Percentiles rank a stretch among this genome's conserved stretches.
These are phyloP conservation scores for Amanita muscaria DNA, from an alignment of 768 basidiomycete species.

Conservation along the genomic window DNA sequence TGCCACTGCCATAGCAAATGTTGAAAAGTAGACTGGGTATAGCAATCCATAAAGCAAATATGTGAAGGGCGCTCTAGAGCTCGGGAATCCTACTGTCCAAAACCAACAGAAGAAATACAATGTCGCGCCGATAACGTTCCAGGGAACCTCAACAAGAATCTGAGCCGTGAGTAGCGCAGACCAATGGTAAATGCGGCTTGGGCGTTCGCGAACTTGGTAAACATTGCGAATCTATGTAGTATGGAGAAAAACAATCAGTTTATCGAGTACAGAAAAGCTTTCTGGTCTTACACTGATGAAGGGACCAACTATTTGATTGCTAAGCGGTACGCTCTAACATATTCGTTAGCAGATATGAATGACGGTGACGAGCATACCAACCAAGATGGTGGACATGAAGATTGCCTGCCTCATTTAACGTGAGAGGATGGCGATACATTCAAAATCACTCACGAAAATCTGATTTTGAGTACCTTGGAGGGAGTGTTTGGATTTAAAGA, in stretches of 20 bases:
- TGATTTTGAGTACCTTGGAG: constrained; percentile 56
- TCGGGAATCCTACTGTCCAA: constrained; percentile 58
- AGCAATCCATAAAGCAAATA: constrained; percentile 46
- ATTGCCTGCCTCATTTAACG: constrained; percentile 31
- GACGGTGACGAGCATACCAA: constrained; percentile 14
- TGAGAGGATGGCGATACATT: constrained; percentile 6
- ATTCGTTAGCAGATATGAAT: neutral
- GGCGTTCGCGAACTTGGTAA: constrained; percentile 61
- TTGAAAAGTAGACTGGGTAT: constrained; percentile 59
- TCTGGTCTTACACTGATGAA: constrained; percentile 40
- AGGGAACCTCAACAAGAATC: constrained; percentile 51
- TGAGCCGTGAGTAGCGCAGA: constrained; percentile 47
- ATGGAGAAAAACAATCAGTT: no score
- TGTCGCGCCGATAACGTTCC: constrained; percentile 53
- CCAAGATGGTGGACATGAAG: constrained; percentile 46
- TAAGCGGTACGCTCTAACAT: constrained; percentile 37
- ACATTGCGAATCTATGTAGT: constrained; percentile 51
- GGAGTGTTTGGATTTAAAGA: constrained; percentile 46
- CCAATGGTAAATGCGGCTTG: constrained; percentile 62
- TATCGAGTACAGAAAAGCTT: no score
- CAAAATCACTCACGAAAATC: constrained; percentile 40
- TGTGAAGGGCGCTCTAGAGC: constrained; percentile 46
- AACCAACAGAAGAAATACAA: constrained; percentile 68
- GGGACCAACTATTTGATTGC: constrained; percentile 56
- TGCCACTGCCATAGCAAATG: constrained; percentile 52